A percentile compares a stretch with the other conserved stretches of the same genome.
These are phyloP conservation scores for Diplocarpon rosae DNA, from an alignment of 2,329 filamentous ascomycete species.

Conservation along the genomic window DNA sequence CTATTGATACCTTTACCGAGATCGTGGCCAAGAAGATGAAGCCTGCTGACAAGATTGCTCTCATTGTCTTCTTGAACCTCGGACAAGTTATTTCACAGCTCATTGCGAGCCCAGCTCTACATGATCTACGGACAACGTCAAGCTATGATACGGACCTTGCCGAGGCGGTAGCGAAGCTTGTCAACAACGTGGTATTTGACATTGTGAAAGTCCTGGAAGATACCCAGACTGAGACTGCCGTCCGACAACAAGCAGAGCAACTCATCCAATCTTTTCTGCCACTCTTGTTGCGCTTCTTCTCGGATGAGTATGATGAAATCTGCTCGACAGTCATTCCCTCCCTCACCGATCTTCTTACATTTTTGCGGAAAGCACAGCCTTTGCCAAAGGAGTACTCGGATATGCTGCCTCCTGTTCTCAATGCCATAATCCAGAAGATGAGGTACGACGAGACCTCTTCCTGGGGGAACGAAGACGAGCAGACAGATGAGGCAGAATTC, in stretches of 20 bases:
- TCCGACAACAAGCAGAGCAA: constrained; percentile 65
- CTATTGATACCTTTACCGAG: constrained; percentile 90
- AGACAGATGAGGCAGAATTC: constrained; percentile 95
- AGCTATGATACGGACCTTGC: constrained; percentile 93
- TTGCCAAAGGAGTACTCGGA: constrained; percentile 66
- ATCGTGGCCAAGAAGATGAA: constrained; percentile 99
- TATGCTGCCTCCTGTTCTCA: constrained; percentile 78
- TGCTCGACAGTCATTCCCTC: constrained; percentile 93
- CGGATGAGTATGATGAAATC: constrained; percentile 95
- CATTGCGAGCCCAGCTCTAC: constrained; percentile 69
- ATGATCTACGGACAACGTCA: constrained; percentile 66
- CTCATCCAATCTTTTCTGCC: constrained; percentile 77
- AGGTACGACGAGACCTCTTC: constrained; percentile 89
- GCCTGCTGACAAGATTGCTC: constrained; percentile 79
- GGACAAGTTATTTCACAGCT: constrained; percentile 77
- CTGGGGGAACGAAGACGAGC: constrained; percentile 89
- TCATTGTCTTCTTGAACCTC: constrained; percentile 85
- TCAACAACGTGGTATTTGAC: constrained; percentile 81
- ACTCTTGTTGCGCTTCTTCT: constrained; percentile 84
- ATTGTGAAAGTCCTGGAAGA: constrained; percentile 80
- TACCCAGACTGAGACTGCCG: constrained; percentile 45
- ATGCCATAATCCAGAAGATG: constrained; percentile 92
- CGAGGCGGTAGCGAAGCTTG: constrained; percentile 87
- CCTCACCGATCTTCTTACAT: constrained; percentile 82
- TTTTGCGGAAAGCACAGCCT: constrained; percentile 69